Base-by-base conservation (phyloP, 2,329 filamentous ascomycete species). In the Sporothrix luriei region DNA sequence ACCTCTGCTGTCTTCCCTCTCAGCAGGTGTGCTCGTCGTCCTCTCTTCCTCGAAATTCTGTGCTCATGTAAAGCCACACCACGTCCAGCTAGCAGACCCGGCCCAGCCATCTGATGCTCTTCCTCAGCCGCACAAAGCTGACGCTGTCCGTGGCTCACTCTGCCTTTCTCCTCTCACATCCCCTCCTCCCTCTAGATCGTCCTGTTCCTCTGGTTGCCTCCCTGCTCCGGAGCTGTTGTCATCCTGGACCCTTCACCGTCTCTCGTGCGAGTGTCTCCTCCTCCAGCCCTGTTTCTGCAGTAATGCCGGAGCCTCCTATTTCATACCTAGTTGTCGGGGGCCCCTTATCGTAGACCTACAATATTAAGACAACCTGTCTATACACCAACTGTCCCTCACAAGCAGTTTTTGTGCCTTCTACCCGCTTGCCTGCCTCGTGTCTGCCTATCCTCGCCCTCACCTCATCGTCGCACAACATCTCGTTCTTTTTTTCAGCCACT, bases 71-170 rank as follows among this genome's bases (percentile, higher is more conserved):
- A 46, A 46, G 57, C 38, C 21, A 62, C 57, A 46, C 43, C 24
- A 46, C 24, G 7, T 29, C 14, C 4, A 19, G 16, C 38, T 24
- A 43, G 11, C 38, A 10, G 57, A 46, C 57, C 38, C 21, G n/a
- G 26, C 38, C 21, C 13, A 21, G 46, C 14, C 57, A 21, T 46
- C 38, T 16, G 21, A n/a, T 14, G 14, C 43, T 64, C 24, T 49
- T 64, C 24, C 33, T 64, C 61, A 64, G 61, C 61, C 61, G 43
- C 61, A 64, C 24, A 46, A 46, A 46, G 57, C 57, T 62, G n/a
- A 46, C 21, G n/a, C 26, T 46, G 4, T 26, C 57, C 5, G 40
- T 62, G 21, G 10, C 48, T 40, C 3, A 2, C 11, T 55, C 14
- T 24, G 6, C 21, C 11, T 52, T 14, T 26, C 9, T 26, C 51